Conservation (phyloP, 257 asterid genomes). For the Solanum dulcamara region DNA sequence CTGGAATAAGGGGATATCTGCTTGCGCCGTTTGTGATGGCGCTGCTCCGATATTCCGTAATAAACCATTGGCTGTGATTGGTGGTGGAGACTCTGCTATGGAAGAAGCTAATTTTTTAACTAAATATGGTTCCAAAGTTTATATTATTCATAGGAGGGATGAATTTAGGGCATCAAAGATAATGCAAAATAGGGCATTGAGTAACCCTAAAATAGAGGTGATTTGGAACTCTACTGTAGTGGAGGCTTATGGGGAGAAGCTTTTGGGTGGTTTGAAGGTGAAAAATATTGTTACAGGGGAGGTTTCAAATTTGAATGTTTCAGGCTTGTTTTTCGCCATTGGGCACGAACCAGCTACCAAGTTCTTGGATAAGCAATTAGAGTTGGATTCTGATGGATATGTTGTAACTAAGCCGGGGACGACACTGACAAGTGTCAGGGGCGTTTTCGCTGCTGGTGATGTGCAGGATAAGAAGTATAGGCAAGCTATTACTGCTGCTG, state of each 20-base stretch:
- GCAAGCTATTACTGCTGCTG: slow-evolving; percentile 97
- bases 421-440: slow-evolving; percentile 66
- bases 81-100: slow-evolving; percentile 99
- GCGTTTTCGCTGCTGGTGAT: slow-evolving; percentile 97
- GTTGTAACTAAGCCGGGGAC: slow-evolving; percentile 72
- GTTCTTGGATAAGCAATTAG: slow-evolving; percentile 78
- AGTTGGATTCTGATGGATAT: slow-evolving; percentile 79
- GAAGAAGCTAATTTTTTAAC: slow-evolving; percentile 88
- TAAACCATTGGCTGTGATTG: slow-evolving; percentile 81
- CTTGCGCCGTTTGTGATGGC: slow-evolving; percentile 96
- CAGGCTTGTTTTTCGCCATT: slow-evolving; percentile 82
- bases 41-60: slow-evolving; percentile 85
- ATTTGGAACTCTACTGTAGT: slow-evolving; percentile 60
- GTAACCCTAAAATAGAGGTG: slow-evolving; percentile 63
- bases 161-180: slow-evolving; percentile 92
- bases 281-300: slow-evolving; percentile 55
- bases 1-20: slow-evolving; percentile 93
- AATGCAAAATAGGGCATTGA: slow-evolving; percentile 64
- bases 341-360: slow-evolving; percentile 95
- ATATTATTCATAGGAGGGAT: slow-evolving; percentile 67
- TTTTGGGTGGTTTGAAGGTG: slow-evolving; percentile 69
- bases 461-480: slow-evolving; percentile 97
- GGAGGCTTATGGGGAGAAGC: slow-evolving; percentile 73
- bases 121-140: slow-evolving; percentile 88
- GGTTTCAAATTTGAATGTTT: slow-evolving; percentile 45